Base-by-base conservation (phyloP, 306 rosid species). In the Potentilla sterilis region DNA sequence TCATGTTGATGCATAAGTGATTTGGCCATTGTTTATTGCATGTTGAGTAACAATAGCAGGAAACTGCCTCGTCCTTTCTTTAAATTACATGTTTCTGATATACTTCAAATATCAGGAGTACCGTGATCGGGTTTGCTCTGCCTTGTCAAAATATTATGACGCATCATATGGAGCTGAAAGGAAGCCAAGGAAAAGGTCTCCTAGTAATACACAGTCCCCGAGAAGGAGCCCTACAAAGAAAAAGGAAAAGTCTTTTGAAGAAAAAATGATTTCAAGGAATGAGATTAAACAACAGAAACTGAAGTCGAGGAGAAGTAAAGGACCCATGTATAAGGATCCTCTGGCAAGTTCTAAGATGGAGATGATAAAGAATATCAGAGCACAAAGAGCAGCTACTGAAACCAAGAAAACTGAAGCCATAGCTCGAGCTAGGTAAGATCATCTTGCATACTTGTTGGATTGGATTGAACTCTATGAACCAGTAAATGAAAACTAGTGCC, bases 291-390 rank as follows among this genome's bases (percentile, higher is more conserved):
- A 69, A 67, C 72, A 75, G 75, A 76, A 74, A 18, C n/a, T 47
- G 69, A 76, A 24, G 75, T 44, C 67, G 64, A 86, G 83, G 85
- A 90, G 82, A 87, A 81, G 81, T 55, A 86, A 75, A 67, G 80
- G 86, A 78, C 97, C 96, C 32, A 79, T 68, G 76, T 92, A 85
- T 81, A 95, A 88, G 85, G 99, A 95, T 86, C 99, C 99, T 75
- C 67, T 88, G 77, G 96, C 82, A 46, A 85, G 89, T 80, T 92
- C 92, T 10, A 95, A 95, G 86, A 91, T 95, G 84, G 92, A 90
- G 86, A 90, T 95, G 98, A 85, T 95, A 78, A 92, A 84, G 75
- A 92, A 82, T 55, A 83, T 95, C 79, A 85, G 99, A 85, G 97
- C 97, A 73, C 86, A 89, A 82, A 86, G 99, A 79, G 91, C 91